These are phyloP conservation scores for Incumbomyces delicatus DNA, from an alignment of 2,329 filamentous ascomycete genomes.

Conservation along the genomic window DNA sequence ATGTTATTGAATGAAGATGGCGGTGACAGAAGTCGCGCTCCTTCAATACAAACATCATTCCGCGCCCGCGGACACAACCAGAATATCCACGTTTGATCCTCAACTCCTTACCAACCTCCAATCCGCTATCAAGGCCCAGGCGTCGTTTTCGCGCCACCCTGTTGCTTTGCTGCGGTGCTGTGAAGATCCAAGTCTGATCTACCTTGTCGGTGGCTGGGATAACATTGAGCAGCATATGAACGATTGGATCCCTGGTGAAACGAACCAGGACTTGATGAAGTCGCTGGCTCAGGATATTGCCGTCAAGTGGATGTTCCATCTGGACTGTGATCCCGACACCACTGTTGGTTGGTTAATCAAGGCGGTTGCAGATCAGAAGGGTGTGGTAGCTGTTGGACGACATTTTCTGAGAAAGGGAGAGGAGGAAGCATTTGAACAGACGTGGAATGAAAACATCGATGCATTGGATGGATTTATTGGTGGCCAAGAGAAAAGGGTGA, in stretches of 20 bases:
- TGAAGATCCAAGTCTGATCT: conserved; percentile 35
- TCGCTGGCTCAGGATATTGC: conserved; percentile 29
- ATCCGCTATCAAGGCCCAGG: neutral
- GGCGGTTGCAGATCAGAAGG: neutral
- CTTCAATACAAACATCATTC: conserved; percentile 26
- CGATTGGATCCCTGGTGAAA: conserved; percentile 33
- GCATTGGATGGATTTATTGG: conserved; percentile 11
- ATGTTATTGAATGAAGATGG: too few species aligned
- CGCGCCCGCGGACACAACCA: conserved; percentile 14
- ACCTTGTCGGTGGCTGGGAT: conserved; percentile 39
- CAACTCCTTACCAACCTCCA: neutral
- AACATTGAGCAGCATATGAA: conserved; percentile 33
- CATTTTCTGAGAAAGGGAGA: conserved; percentile 10
- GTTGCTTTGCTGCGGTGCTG: conserved; percentile 27
- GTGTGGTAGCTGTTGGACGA: conserved; percentile 10
- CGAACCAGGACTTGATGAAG: conserved; percentile 33
- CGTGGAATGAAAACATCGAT: conserved; percentile 4
- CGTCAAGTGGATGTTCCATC: conserved; percentile 36
- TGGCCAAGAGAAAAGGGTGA: conserved; percentile 22
- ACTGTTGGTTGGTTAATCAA: conserved; percentile 1
- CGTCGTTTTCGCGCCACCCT: conserved; percentile 27
- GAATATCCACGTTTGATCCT: conserved; percentile 26
- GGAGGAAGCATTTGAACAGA: conserved; percentile 5
- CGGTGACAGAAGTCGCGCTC: conserved; percentile 38
- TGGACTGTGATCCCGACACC: conserved; percentile 26